Evolutionary conservation across 1,139 yeast species (phyloP), one percentile per base, ranked within the genome.

Genomic region (Kurtzmaniella quercitrusa): DNA sequence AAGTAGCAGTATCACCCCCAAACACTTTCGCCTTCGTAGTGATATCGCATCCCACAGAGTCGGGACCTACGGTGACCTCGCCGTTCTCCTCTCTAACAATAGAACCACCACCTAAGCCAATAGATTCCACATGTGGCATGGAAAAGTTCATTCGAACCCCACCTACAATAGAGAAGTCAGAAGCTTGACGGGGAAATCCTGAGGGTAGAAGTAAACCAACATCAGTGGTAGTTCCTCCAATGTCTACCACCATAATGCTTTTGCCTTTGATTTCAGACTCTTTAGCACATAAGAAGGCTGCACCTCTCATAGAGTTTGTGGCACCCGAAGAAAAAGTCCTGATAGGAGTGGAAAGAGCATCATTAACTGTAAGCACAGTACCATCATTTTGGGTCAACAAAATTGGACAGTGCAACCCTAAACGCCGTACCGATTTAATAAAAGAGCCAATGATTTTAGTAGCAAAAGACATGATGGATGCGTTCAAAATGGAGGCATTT

Each of bases 181-280:
- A 59, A 0, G 68, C 56, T 44, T 68, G 70, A 40, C 74, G 50
- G 2, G 75, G 75, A 48, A 65, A 69, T 1, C 75, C 75, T 19
- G 63, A 51, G 4, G 68, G 59, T 4, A 68, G 51, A 21, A 70
- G 49, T 40, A 69, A 49, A 2, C 76, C 75, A 17, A 69, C 72
- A 49, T 70, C 75, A n/a, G 73, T 55, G 3, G 75, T 70, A 11
- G 76, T 70, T 5, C 75, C 76, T 16, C 75, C 75, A 37, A 70
- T 62, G 49, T 70, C 75, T 37, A 68, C 65, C 14, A 70, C 73
- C 41, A 68, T 56, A 4, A 61, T 57, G 17, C 53, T 43, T 40
- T 60, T 49, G 3, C 65, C 69, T 5, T 47, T 36, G 9, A 60
- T 48, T 12, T 54, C 59, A 15, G 48, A 45, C 17, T 63, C 62